These are phyloP conservation scores for Syzygium malaccense DNA, from an alignment of 441 rosid genomes.

Conservation along the genomic window DNA sequence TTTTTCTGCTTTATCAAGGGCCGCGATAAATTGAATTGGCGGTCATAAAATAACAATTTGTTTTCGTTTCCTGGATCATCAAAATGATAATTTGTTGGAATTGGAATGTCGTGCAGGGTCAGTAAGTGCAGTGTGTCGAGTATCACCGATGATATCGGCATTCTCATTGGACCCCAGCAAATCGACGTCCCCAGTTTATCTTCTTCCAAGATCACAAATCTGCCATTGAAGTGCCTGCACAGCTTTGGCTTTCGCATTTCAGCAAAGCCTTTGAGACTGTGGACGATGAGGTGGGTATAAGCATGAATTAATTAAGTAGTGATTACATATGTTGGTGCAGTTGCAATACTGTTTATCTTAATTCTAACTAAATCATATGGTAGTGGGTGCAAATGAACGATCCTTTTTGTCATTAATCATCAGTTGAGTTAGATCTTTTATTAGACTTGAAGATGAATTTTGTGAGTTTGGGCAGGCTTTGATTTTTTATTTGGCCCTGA, in stretches of 20 bases:
- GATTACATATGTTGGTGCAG: background rate
- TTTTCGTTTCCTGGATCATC: too few species aligned
- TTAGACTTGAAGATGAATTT: too few species aligned
- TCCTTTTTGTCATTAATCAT: background rate
- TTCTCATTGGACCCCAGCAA: constrained; percentile 69
- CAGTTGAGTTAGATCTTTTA: background rate
- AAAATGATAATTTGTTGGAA: too few species aligned
- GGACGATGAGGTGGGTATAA: constrained; percentile 34
- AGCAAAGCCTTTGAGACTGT: constrained; percentile 63
- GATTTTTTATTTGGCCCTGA: background rate
- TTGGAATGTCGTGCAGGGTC: constrained; percentile 41
- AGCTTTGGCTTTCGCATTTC: constrained; percentile 68
- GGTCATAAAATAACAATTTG: too few species aligned
- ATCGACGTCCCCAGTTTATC: constrained; percentile 59
- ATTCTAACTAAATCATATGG: background rate
- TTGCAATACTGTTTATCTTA: background rate
- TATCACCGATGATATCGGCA: constrained; percentile 84
- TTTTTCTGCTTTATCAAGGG: too few species aligned
- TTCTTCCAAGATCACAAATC: constrained; percentile 68
- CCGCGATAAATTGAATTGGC: too few species aligned
- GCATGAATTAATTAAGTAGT: background rate
- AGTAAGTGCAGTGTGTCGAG: constrained; percentile 57
- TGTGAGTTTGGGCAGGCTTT: too few species aligned
- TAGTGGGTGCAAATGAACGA: too few species aligned
- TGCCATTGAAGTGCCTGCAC: constrained; percentile 66